phyloP scores from a whole-genome alignment of 257 asterid genomes.

The Solanum virginianum region DNA sequence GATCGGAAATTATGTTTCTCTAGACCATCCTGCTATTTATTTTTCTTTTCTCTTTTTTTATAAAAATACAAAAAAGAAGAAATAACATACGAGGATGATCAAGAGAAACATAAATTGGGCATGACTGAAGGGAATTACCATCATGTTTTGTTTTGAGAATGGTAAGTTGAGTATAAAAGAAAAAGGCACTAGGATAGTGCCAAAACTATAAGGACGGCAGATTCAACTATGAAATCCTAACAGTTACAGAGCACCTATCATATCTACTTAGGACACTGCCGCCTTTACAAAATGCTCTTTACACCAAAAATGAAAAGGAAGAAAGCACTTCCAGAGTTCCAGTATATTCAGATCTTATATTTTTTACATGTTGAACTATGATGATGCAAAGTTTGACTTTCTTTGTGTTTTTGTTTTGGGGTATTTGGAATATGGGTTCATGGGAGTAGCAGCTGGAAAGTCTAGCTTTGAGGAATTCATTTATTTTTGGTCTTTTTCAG shows the following conservation, averaged over 20 bases:
- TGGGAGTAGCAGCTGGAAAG: neutral
- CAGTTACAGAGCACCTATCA: no score
- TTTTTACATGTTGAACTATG: neutral
- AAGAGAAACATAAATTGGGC: neutral
- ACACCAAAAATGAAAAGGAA: no score
- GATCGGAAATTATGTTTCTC: neutral
- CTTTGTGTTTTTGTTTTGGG: neutral
- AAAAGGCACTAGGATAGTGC: no score
- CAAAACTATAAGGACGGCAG: no score
- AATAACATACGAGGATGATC: neutral
- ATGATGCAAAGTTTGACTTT: neutral
- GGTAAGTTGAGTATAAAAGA: no score
- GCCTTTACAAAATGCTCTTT: no score
- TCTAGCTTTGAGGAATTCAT: neutral
- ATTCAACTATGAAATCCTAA: no score
- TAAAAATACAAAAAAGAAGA: neutral
- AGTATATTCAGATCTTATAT: neutral
- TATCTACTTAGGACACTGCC: no score
- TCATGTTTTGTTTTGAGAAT: no score
- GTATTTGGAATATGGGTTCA: neutral
- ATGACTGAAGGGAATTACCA: neutral
- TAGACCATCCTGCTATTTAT: neutral
- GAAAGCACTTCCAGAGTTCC: no score
- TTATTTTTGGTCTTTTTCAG: constrained; percentile 15
- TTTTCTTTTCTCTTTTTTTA: neutral